Conservation (phyloP, 1,284 basidiomycete genomes). For the Trichosporon sp. region DNA sequence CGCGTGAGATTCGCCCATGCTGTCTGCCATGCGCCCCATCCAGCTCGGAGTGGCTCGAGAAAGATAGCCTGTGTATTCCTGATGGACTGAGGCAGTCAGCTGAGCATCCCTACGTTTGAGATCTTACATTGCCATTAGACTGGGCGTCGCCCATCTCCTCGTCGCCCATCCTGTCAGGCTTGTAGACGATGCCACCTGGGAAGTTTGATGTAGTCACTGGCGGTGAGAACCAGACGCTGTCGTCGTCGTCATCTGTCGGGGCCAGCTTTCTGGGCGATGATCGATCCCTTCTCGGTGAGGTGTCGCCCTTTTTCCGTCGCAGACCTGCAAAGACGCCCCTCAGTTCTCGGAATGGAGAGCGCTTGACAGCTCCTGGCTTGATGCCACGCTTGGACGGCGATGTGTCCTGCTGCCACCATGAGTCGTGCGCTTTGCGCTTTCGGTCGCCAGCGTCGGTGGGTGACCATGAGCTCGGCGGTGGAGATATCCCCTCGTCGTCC, state of each 20-base stretch:
- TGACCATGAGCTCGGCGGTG: slow-evolving; percentile 22
- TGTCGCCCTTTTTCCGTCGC: slow-evolving; percentile 30
- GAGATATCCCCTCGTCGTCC: slow-evolving; percentile 7
- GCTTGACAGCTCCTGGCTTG: slow-evolving; percentile 6
- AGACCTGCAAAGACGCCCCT: slow-evolving; percentile 34
- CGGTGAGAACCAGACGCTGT: slow-evolving; percentile 12
- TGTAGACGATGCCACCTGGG: slow-evolving; percentile 35
- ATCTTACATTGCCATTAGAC: background rate
- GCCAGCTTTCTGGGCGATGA: background rate
- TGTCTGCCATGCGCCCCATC: slow-evolving; percentile 38
- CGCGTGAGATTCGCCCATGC: slow-evolving; percentile 32
- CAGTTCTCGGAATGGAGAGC: slow-evolving; percentile 41
- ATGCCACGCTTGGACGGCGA: background rate
- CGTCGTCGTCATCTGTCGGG: slow-evolving; percentile 6
- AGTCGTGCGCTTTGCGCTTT: slow-evolving; percentile 15
- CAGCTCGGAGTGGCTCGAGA: slow-evolving; percentile 8
- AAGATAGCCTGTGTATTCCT: background rate
- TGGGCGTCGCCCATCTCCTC: slow-evolving; percentile 36
- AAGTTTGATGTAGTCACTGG: slow-evolving; percentile 1
- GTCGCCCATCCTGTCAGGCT: slow-evolving; percentile 36
- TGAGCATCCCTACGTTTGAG: background rate
- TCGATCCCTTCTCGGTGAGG: background rate
- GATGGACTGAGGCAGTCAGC: background rate
- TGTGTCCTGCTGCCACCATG: slow-evolving; percentile 9
- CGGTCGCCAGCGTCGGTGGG: slow-evolving; percentile 25